Percentiles rank a stretch among this genome's conserved stretches.
These are phyloP conservation scores for Termitomyces sp. DNA, from an alignment of 1,284 basidiomycete genomes.

Conservation along the genomic window DNA sequence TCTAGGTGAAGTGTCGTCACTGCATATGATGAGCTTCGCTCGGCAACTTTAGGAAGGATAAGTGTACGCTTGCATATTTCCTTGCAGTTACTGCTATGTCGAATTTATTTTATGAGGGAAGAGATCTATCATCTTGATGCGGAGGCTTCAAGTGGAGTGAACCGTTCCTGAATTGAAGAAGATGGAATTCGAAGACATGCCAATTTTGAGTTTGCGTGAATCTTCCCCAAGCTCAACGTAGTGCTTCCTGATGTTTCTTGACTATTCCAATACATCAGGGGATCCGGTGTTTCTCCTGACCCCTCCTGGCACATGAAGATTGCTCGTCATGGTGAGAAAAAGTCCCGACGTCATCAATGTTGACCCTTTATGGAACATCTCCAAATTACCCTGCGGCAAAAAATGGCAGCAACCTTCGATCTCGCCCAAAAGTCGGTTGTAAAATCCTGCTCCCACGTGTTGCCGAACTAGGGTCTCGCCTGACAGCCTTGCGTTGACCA, in stretches of 20 bases:
- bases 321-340: slow-evolving; percentile 6
- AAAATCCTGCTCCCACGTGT: slow-evolving; percentile 18
- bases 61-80: slow-evolving; percentile 3
- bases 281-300: slow-evolving; percentile 1
- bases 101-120: no score
- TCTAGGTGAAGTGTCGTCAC: background rate
- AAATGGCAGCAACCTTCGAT: slow-evolving; percentile 16
- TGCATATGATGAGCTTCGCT: background rate
- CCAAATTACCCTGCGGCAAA: slow-evolving; percentile 12
- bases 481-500: slow-evolving; percentile 17
- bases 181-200: slow-evolving; percentile 2
- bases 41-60: background rate
- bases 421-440: slow-evolving; percentile 12
- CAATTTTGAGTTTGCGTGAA: slow-evolving; percentile 13
- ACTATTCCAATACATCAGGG: background rate
- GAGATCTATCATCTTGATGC: slow-evolving; percentile 9
- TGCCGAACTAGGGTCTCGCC: slow-evolving; percentile 18
- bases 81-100: background rate
- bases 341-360: background rate
- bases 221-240: slow-evolving; percentile 12
- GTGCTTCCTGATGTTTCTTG: slow-evolving; percentile 7
- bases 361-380: slow-evolving; percentile 7
- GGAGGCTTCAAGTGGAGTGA: slow-evolving; percentile 1
- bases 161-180: slow-evolving; percentile 18
- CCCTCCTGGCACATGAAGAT: background rate